A percentile compares a stretch with the other conserved stretches of the same genome.
phyloP scores from a whole-genome alignment of 768 basidiomycete genomes.

The Boletus coccyginus region DNA sequence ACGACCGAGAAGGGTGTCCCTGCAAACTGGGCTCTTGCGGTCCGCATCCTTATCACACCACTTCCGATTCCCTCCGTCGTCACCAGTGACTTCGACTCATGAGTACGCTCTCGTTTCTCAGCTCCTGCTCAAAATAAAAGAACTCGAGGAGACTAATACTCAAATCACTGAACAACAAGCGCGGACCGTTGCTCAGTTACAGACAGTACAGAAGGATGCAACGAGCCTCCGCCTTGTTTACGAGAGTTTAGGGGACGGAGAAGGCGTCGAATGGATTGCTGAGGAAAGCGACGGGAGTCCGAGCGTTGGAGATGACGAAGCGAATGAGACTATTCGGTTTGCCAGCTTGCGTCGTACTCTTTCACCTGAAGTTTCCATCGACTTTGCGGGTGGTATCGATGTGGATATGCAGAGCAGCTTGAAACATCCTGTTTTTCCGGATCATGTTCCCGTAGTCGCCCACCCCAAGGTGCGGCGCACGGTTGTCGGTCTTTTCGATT shows the following conservation, averaged over 20 bases:
- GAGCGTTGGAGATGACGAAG: constrained; percentile 25
- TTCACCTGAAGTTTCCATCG: constrained; percentile 20
- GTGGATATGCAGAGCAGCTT: constrained; percentile 28
- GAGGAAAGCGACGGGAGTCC: constrained; percentile 42
- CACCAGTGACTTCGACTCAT: constrained; percentile 18
- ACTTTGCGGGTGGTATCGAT: constrained; percentile 21
- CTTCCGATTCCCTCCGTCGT: constrained; percentile 9
- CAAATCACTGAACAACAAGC: constrained; percentile 65
- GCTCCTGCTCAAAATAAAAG: constrained; percentile 69
- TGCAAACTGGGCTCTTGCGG: constrained; percentile 22
- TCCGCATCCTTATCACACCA: constrained; percentile 25
- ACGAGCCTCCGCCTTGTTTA: constrained; percentile 69
- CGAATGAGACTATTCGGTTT: constrained; percentile 32
- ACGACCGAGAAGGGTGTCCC: constrained; percentile 17
- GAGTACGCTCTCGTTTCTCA: constrained; percentile 65
- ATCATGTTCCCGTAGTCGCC: constrained; percentile 16
- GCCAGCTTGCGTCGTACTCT: constrained; percentile 27
- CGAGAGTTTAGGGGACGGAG: constrained; percentile 59
- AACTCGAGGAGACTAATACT: constrained; percentile 71
- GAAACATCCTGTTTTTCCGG: constrained; percentile 9
- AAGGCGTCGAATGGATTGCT: constrained; percentile 36
- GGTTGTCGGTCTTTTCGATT: constrained; percentile 63
- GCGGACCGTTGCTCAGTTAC: constrained; percentile 57
- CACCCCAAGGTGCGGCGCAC: constrained; percentile 44
- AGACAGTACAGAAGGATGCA: constrained; percentile 70